Evolutionary conservation across 179 eudicot species (phyloP), one percentile per base, ranked within the genome.

Genomic region (Beta corolliflora): DNA sequence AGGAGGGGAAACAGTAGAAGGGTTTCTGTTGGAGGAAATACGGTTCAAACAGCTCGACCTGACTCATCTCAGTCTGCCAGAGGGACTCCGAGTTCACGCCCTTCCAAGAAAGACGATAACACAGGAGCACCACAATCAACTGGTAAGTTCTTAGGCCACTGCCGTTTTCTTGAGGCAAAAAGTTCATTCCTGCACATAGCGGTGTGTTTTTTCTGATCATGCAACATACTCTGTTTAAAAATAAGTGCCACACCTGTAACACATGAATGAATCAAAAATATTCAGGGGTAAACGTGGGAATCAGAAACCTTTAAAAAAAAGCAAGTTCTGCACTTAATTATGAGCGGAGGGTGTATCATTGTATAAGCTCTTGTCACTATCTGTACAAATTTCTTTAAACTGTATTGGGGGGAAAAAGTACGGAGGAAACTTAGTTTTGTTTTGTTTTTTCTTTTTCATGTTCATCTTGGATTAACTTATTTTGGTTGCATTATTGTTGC

Each of bases 11-110:
- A 80, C 82, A 87, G 82, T 81, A 89, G 89, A 88, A 89, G 92
- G 81, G 84, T 88, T 21, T 89, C 98, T 82, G 82, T 80, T 69
- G 99, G 99, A 72, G 95, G 91, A 36, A 79, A 87, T 81, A 83
- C 69, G 77, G 56, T 76, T 52, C 97, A 91, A 84, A 90, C 95
- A 76, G 93, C 93, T 70, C 88, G 90, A 81, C 84, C 84, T 50
- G 89, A 85, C 77, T 80, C 86, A 48, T 77, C 83, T 70, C 89
- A 87, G 64, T 84, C 95, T 23, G 66, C 75, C 48, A 88, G 87
- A 90, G 90, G 83, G 66, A 89, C 93, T 45, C 93, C 94, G 56
- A 89, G 84, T 83, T 81, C 89, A n/a, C 91, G 89, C 15, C 86
- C 83, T 54, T 71, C 80, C 58, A 95, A 84, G 83, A 94, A 88